Evolutionary conservation across 1,139 yeast genomes (phyloP).

Genomic region (Hyphopichia pseudoburtonii): DNA sequence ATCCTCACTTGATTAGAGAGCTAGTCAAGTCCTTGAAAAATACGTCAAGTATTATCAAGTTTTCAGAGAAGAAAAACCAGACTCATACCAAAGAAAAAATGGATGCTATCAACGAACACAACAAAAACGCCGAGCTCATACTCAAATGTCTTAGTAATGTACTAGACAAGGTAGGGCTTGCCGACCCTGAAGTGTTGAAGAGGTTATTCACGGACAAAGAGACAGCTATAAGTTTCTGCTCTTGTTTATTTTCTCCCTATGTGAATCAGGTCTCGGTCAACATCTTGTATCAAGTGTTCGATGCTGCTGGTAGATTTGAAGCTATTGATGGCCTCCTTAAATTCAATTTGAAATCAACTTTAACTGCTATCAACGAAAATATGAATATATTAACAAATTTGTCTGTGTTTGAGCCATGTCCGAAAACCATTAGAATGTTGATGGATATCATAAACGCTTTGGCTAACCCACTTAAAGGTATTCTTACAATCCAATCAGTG

Average conservation of each 20-base stretch:
- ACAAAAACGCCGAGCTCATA: conserved; percentile 26
- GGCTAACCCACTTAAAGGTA: conserved; percentile 65
- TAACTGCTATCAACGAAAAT: conserved; percentile 49
- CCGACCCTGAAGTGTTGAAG: conserved; percentile 46
- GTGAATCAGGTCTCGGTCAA: conserved; percentile 70
- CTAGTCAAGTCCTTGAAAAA: conserved; percentile 43
- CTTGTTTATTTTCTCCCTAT: conserved; percentile 62
- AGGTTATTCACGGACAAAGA: conserved; percentile 20
- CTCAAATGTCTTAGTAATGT: conserved; percentile 22
- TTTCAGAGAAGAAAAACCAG: conserved; percentile 27
- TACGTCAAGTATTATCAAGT: conserved; percentile 41
- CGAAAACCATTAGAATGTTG: conserved; percentile 68
- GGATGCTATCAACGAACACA: conserved; percentile 32
- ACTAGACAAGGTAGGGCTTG: conserved; percentile 35
- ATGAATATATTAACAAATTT: conserved; percentile 46
- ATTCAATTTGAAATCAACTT: conserved; percentile 40
- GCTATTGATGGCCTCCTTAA: conserved; percentile 59
- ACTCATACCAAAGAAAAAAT: conserved; percentile 18
- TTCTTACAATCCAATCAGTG: conserved; percentile 17
- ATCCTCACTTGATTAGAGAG: conserved; percentile 36
- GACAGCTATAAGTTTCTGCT: conserved; percentile 61
- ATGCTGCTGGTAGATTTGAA: conserved; percentile 66
- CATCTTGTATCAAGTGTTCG: conserved; percentile 73
- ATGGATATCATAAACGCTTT: conserved; percentile 71
- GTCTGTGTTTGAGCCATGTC: conserved; percentile 69